Conservation (phyloP, 352 stramenopile species). For the Globisporangium middletonii region DNA sequence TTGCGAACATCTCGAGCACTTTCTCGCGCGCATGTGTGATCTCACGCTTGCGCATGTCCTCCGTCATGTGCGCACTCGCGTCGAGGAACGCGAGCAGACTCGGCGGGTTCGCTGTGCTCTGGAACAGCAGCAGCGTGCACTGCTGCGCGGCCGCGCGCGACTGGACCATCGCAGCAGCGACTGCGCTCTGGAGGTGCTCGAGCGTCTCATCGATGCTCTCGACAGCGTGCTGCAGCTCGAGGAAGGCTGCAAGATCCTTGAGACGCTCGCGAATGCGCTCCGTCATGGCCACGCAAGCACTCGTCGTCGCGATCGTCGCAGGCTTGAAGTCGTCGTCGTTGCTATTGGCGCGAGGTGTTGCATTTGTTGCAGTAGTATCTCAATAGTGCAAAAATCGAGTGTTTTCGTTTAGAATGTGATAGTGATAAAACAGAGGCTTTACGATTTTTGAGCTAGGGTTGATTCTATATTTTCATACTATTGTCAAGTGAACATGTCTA, state of each 20-base stretch:
- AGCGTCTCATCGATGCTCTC: slow-evolving; percentile 65
- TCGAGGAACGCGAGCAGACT: slow-evolving; percentile 58
- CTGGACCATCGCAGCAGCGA: slow-evolving; percentile 40
- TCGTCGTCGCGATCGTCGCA: no score
- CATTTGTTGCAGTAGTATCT: no score
- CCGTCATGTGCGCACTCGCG: slow-evolving; percentile 31
- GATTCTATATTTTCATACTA: no score
- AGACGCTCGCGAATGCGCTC: slow-evolving; percentile 41
- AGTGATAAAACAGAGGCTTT: no score
- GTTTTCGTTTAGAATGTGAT: no score
- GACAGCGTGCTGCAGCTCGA: slow-evolving; percentile 49
- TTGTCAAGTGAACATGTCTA: no score
- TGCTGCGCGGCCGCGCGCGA: slow-evolving; percentile 57
- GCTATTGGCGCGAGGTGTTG: no score
- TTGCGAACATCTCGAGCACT: slow-evolving; percentile 42
- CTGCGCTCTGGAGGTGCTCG: slow-evolving; percentile 41
- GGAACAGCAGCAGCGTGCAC: slow-evolving; percentile 57
- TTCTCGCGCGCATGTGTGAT: slow-evolving; percentile 36
- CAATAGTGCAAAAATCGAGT: no score
- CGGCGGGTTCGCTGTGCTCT: slow-evolving; percentile 33
- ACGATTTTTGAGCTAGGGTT: no score
- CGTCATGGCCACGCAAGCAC: neutral
- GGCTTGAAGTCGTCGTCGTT: no score
- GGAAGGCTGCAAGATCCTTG: slow-evolving; percentile 52
- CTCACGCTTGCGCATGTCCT: slow-evolving; percentile 56